Conservation (phyloP, 2,329 filamentous ascomycete genomes). For the Clarireedia paspali region DNA sequence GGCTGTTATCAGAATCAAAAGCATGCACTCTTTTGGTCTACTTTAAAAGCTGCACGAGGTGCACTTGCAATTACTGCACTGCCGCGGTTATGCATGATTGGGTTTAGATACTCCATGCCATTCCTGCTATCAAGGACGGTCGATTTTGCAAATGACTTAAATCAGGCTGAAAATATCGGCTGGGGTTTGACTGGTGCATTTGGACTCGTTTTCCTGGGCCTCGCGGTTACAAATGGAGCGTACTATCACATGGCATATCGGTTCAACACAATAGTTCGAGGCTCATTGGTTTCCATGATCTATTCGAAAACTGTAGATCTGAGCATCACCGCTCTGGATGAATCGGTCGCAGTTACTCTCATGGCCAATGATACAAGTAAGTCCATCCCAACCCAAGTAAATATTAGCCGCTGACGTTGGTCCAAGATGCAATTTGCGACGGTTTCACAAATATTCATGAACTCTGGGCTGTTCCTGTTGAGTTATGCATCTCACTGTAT, state of each 20-base stretch:
- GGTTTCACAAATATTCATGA: slow-evolving; percentile 28
- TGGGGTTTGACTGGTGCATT: slow-evolving; percentile 19
- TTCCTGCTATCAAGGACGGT: slow-evolving; percentile 14
- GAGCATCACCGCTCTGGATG: slow-evolving; percentile 20
- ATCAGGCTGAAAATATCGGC: slow-evolving; percentile 12
- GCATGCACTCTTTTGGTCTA: slow-evolving; percentile 18
- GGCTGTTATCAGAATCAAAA: slow-evolving; percentile 2
- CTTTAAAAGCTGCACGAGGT: slow-evolving; percentile 14
- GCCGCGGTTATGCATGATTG: slow-evolving; percentile 13
- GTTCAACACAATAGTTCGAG: slow-evolving; percentile 19
- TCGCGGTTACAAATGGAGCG: slow-evolving; percentile 18
- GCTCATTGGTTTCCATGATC: slow-evolving; percentile 22
- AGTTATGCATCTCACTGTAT: slow-evolving; percentile 24
- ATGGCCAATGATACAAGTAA: slow-evolving; percentile 11
- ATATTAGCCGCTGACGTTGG: not conserved
- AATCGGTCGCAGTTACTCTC: slow-evolving; percentile 15
- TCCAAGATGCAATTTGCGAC: slow-evolving; percentile 18
- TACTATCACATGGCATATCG: slow-evolving; percentile 19
- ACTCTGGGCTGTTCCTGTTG: slow-evolving; percentile 26
- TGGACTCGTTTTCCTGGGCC: slow-evolving; percentile 20
- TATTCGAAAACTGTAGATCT: slow-evolving; percentile 25
- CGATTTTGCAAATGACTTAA: slow-evolving; percentile 7
- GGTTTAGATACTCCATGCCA: slow-evolving; percentile 16
- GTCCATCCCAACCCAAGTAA: not conserved
- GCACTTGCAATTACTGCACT: slow-evolving; percentile 12